Percentiles rank a stretch among this genome's conserved stretches.
These are phyloP conservation scores for Starmera quercuum DNA, from an alignment of 805 yeast species.

Conservation along the genomic window DNA sequence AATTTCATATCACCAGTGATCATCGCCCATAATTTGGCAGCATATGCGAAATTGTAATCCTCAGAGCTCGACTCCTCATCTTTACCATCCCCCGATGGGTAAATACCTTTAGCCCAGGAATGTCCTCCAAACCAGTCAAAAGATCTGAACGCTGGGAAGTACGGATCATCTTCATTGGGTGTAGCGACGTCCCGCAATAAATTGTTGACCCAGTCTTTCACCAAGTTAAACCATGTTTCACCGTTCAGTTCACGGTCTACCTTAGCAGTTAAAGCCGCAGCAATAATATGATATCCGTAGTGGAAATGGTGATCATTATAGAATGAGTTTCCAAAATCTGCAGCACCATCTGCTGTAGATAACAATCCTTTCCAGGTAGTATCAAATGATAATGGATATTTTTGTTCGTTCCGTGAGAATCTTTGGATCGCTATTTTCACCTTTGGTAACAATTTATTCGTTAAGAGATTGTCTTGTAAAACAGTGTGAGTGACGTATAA, in stretches of 20 bases:
- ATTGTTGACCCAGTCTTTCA: constrained; percentile 45
- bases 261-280: constrained; percentile 55
- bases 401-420: constrained; percentile 64
- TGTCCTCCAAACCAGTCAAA: constrained; percentile 77
- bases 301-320: constrained; percentile 76
- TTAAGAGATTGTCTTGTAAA: constrained; percentile 44
- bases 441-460: constrained; percentile 43
- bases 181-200: constrained; percentile 64
- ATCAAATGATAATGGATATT: constrained; percentile 71
- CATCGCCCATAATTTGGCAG: constrained; percentile 57
- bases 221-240: constrained; percentile 46
- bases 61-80: constrained; percentile 72
- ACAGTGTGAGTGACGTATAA: constrained; percentile 65
- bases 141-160: constrained; percentile 59
- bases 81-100: constrained; percentile 65
- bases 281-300: constrained; percentile 67
- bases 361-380: constrained; percentile 71
- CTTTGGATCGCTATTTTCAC: constrained; percentile 62
- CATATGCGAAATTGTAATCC: constrained; percentile 66
- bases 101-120: constrained; percentile 72
- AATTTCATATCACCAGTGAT: constrained; percentile 44
- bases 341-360: constrained; percentile 51
- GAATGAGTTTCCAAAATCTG: constrained; percentile 67
- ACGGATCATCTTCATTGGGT: constrained; percentile 44
- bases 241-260: constrained; percentile 40